A percentile compares a stretch with the other conserved stretches of the same genome.
These are phyloP conservation scores for Eucalyptus victrix DNA, from an alignment of 345 rosid species.

Conservation along the genomic window DNA sequence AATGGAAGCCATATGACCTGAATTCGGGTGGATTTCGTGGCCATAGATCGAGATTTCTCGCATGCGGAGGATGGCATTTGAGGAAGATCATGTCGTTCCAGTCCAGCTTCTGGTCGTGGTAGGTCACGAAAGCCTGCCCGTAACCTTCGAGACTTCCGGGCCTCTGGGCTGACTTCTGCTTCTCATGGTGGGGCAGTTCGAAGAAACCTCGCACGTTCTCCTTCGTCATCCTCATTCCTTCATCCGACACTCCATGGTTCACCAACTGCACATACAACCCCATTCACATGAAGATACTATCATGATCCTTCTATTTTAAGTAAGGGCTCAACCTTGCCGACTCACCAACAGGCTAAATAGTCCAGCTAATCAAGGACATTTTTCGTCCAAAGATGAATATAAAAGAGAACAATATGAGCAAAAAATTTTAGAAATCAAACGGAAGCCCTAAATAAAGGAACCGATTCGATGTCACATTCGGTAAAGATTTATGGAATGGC, in stretches of 20 bases:
- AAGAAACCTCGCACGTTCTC: slow-evolving; percentile 1
- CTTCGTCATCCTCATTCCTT: not conserved
- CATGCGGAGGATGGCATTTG: not conserved
- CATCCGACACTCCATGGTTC: not conserved
- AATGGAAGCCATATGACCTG: not conserved
- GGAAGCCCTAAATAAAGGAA: no score
- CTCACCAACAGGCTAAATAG: no score
- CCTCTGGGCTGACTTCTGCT: slow-evolving; percentile 1
- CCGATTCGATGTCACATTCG: no score
- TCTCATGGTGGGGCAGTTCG: not conserved
- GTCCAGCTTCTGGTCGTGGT: slow-evolving; percentile 8
- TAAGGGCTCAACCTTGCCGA: no score
- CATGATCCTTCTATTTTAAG: no score
- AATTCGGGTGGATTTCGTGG: slow-evolving; percentile 2
- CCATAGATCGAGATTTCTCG: slow-evolving; percentile 6
- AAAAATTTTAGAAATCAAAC: no score
- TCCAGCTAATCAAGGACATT: no score
- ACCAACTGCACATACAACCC: not conserved
- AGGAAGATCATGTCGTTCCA: slow-evolving; percentile 19
- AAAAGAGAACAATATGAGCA: no score
- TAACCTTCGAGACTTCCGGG: slow-evolving; percentile 14
- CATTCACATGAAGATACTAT: no score
- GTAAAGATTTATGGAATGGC: no score
- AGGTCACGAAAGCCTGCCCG: slow-evolving; percentile 18
- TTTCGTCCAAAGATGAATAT: no score